Percentiles rank a stretch among this genome's conserved stretches.
These are phyloP conservation scores for Phytophthora palmivora DNA, from an alignment of 352 stramenopile species.

Conservation along the genomic window DNA sequence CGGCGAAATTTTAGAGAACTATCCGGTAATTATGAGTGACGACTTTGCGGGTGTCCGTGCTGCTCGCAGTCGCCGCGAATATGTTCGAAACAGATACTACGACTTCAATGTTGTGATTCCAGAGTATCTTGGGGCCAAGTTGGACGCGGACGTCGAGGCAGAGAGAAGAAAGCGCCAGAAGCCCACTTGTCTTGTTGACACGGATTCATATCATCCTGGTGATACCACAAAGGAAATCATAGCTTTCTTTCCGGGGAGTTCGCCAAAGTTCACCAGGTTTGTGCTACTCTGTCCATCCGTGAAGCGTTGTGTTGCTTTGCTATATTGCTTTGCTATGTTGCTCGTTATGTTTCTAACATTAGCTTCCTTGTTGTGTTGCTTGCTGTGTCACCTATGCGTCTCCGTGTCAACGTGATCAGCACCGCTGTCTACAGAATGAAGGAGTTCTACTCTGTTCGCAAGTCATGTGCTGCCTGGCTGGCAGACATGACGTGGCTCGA, in stretches of 20 bases:
- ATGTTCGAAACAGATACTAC: neutral
- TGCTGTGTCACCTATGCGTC: too few species aligned
- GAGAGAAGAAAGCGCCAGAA: conserved; percentile 1
- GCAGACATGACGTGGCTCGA: conserved; percentile 4
- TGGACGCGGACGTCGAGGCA: conserved; percentile 1
- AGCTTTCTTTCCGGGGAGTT: conserved; percentile 5
- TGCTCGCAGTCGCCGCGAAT: neutral
- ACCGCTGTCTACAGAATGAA: neutral
- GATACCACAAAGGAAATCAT: conserved; percentile 4
- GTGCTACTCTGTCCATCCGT: neutral
- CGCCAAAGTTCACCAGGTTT: conserved; percentile 16
- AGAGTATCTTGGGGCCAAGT: neutral
- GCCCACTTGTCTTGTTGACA: conserved; percentile 1
- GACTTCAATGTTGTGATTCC: conserved; percentile 19
- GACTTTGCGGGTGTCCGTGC: conserved; percentile 4
- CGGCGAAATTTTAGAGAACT: neutral
- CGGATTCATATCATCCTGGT: neutral
- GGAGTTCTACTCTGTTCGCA: conserved; percentile 19
- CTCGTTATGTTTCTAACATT: too few species aligned
- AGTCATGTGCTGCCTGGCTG: neutral
- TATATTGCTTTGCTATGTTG: too few species aligned
- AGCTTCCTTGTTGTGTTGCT: too few species aligned
- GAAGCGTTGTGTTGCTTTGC: neutral
- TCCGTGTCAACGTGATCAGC: too few species aligned
- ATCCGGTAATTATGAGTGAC: conserved; percentile 9